These are phyloP conservation scores for Pythium brachiatum DNA, from an alignment of 352 stramenopile genomes.

Conservation along the genomic window DNA sequence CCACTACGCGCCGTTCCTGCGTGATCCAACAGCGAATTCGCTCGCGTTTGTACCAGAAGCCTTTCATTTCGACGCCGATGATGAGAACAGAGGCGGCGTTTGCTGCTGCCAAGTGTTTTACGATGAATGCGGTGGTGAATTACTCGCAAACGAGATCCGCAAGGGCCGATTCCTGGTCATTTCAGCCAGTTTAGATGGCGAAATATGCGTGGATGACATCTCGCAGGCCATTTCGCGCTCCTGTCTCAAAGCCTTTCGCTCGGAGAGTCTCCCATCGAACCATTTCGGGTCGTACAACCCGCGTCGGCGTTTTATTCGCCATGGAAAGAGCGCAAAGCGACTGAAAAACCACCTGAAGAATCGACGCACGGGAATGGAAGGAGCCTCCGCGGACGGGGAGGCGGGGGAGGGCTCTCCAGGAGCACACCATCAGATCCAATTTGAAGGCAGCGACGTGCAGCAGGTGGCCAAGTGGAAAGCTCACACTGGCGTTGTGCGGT, in stretches of 20 bases:
- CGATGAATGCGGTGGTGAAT: constrained; percentile 56
- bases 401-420: not conserved
- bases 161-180: constrained; percentile 49
- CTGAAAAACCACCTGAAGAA: constrained; percentile 36
- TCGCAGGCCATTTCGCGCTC: constrained; percentile 42
- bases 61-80: not conserved
- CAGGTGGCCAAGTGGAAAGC: constrained; percentile 52
- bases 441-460: constrained; percentile 28
- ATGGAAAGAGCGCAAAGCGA: constrained; percentile 61
- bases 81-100: constrained; percentile 25
- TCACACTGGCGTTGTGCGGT: constrained; percentile 48
- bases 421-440: not conserved
- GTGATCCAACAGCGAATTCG: constrained; percentile 7
- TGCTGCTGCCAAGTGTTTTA: constrained; percentile 58
- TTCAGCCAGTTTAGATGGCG: constrained; percentile 35
- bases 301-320: constrained; percentile 57
- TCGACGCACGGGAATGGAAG: constrained; percentile 4
- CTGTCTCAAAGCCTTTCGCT: constrained; percentile 44
- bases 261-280: constrained; percentile 55
- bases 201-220: constrained; percentile 53
- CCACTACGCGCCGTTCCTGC: constrained; percentile 22
- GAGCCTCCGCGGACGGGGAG: not conserved
- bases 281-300: constrained; percentile 70
- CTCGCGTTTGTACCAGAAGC: not conserved
- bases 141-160: constrained; percentile 46